Evolutionary conservation across 1,284 basidiomycete species (phyloP).

Genomic region (Paramarasmius palmivorus): DNA sequence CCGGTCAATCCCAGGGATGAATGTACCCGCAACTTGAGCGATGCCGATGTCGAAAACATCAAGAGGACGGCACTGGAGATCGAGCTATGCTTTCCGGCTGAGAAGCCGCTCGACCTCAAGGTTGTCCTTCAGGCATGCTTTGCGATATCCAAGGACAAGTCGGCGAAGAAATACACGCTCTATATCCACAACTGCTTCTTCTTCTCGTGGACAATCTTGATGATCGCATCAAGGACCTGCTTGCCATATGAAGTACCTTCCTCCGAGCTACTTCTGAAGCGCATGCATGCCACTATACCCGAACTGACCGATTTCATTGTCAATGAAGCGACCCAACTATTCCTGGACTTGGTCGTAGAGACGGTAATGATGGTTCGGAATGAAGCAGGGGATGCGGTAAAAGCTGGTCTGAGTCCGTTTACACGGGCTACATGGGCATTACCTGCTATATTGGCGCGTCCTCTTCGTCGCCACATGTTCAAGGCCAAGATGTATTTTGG

Average conservation of each 20-base stretch:
- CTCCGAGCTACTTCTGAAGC: background rate
- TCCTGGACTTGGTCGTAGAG: too few relatives aligned
- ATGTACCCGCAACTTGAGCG: too few relatives aligned
- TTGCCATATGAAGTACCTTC: background rate
- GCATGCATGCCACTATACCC: background rate
- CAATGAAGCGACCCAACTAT: background rate
- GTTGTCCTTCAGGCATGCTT: background rate
- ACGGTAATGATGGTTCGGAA: too few relatives aligned
- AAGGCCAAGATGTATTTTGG: too few relatives aligned
- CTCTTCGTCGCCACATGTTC: too few relatives aligned
- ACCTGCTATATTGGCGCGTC: too few relatives aligned
- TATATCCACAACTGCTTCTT: constrained; percentile 6
- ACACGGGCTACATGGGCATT: too few relatives aligned
- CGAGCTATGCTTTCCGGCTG: background rate
- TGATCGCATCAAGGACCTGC: background rate
- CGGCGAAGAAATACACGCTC: background rate
- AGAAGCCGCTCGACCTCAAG: background rate
- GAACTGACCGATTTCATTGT: background rate
- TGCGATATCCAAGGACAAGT: background rate
- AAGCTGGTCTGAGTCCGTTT: too few relatives aligned
- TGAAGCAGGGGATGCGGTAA: too few relatives aligned
- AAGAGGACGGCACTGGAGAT: background rate
- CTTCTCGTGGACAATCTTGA: constrained; percentile 9
- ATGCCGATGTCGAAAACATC: background rate
- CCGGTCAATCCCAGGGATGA: too few relatives aligned